Evolutionary conservation across 2,329 filamentous ascomycete species (phyloP), one percentile per base, ranked within the genome.

Genomic region (Coniochaeta sp.): DNA sequence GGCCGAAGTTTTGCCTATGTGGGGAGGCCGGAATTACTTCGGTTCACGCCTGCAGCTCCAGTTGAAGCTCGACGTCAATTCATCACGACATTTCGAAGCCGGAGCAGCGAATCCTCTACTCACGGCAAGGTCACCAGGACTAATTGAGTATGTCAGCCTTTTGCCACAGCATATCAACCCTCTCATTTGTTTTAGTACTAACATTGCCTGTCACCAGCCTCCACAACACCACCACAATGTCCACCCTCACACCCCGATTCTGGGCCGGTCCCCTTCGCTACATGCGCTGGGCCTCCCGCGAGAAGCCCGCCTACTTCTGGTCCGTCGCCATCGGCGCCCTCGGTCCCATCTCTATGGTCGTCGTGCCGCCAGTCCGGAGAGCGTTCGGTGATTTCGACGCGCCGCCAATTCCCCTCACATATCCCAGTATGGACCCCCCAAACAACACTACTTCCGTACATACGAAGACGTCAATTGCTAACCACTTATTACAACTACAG

Each of bases 271-370:
- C 94, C 58, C 65, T 95, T 67, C 84, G 84, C 63, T 97, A 96
- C 83, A 73, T 88, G 64, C 86, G 86, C 71, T 97, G 91, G 90
- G 85, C 91, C 50, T 80, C 88, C 49, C 86, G 90, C 73, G 86
- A 94, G 71, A 88, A 87, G 69, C 94, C 94, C 49, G 91, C 91
- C 54, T 87, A 91, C 74, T 95, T 96, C 79, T 97, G 84, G 81
- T 90, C 89, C 62, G 74, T 89, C 63, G 66, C 89, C 53, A 74
- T 97, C 59, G 92, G 89, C 60, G 74, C 71, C 57, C 63, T 82
- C 51, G 91, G 91, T 10, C 94, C 92, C 31, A 69, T 87, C 52
- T 73, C 81, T 52, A 74, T 95, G 57, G 68, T 86, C 54, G 76
- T 79, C 52, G 85, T 89, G 1, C 91, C 91, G 40, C 87, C 89